Evolutionary conservation across 768 basidiomycete genomes (phyloP).

Genomic region (Pulveroboletus sp.): DNA sequence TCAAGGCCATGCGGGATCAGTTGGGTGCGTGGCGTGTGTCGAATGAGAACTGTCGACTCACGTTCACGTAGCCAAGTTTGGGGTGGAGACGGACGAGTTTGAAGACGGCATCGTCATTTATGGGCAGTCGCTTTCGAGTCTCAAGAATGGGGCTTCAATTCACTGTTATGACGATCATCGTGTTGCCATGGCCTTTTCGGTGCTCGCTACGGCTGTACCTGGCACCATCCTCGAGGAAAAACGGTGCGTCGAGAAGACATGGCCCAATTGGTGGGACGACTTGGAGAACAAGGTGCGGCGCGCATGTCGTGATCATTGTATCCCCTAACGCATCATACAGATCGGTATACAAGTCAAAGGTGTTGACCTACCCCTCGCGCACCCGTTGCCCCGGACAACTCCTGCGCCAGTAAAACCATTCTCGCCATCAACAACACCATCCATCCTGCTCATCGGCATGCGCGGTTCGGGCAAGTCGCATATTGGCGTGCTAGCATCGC

Average conservation of each 20-base stretch:
- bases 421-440: conserved; percentile 40
- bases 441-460: conserved; percentile 89
- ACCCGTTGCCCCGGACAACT: conserved; percentile 36
- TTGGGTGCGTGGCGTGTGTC: conserved; percentile 57
- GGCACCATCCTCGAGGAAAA: conserved; percentile 92
- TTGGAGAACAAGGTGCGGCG: conserved; percentile 81
- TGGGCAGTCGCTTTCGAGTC: conserved; percentile 62
- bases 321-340: conserved; percentile 36
- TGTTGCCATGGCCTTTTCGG: conserved; percentile 97
- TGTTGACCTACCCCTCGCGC: conserved; percentile 58
- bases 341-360: conserved; percentile 89
- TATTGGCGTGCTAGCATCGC: conserved; percentile 76
- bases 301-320: background rate
- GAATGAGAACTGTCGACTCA: background rate
- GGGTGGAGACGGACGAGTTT: conserved; percentile 87
- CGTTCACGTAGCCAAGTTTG: conserved; percentile 75
- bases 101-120: conserved; percentile 91
- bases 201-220: conserved; percentile 70
- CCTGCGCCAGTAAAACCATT: conserved; percentile 33
- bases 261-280: conserved; percentile 99
- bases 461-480: conserved; percentile 94
- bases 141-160: conserved; percentile 71
- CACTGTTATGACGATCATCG: conserved; percentile 99
- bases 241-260: conserved; percentile 98
- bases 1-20: conserved; percentile 94